Evolutionary conservation across 805 yeast genomes (phyloP).

Genomic region (Kockiozyma suomiensis): DNA sequence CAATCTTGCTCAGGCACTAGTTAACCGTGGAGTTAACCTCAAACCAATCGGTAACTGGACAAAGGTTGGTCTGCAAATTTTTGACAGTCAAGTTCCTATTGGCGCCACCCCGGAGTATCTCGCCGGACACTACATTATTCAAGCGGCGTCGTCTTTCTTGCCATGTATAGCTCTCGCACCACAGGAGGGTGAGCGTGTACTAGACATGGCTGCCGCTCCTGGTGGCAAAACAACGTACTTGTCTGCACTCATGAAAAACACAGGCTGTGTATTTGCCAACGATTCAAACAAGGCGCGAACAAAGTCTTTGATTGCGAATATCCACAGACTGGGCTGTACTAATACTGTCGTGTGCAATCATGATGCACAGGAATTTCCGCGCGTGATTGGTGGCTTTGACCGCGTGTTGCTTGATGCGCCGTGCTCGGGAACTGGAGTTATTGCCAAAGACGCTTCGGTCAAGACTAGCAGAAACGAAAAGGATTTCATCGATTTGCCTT

Average conservation of each 20-base stretch:
- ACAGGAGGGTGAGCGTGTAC: slow-evolving; percentile 91
- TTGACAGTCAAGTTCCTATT: slow-evolving; percentile 98
- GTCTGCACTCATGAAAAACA: slow-evolving; percentile 95
- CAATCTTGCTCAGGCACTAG: slow-evolving; percentile 91
- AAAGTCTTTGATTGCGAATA: slow-evolving; percentile 93
- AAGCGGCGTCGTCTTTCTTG: slow-evolving; percentile 96
- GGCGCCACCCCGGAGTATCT: slow-evolving; percentile 99
- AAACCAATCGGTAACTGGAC: slow-evolving; percentile 99
- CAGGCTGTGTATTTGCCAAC: slow-evolving; percentile 96
- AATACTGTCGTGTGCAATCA: slow-evolving; percentile 96
- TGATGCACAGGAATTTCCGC: slow-evolving; percentile 98
- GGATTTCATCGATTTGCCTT: slow-evolving; percentile 96
- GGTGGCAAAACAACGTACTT: slow-evolving; percentile 98
- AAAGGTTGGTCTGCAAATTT: slow-evolving; percentile 94
- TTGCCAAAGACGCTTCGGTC: slow-evolving; percentile 94
- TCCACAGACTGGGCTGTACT: slow-evolving; percentile 94
- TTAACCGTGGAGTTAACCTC: slow-evolving; percentile 93
- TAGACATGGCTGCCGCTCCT: slow-evolving; percentile 99
- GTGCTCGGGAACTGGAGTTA: slow-evolving; percentile 99
- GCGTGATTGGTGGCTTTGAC: slow-evolving; percentile 97
- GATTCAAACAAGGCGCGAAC: slow-evolving; percentile 97
- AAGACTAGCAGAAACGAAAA: slow-evolving; percentile 92
- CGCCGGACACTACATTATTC: slow-evolving; percentile 96
- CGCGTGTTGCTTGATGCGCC: slow-evolving; percentile 96
- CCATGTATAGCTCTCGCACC: slow-evolving; percentile 98